Evolutionary conservation across 768 basidiomycete species (phyloP).

Genomic region (Auriculariales sp.): DNA sequence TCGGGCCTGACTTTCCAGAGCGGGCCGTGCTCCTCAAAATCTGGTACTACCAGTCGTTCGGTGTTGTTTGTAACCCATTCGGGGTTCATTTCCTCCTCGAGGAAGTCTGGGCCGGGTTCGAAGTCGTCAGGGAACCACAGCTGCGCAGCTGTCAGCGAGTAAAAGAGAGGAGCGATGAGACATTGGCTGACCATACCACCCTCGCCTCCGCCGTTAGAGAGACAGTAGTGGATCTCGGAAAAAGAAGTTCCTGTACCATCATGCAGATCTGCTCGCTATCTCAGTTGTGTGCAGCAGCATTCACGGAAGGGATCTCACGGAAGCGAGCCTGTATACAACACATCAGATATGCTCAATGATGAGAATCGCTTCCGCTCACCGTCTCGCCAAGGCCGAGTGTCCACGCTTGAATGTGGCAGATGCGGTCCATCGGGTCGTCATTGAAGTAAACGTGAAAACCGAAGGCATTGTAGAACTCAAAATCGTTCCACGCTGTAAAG

Average conservation of each 20-base stretch:
- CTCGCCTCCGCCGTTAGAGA: constrained; percentile 9
- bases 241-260: constrained; percentile 9
- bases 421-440: constrained; percentile 12
- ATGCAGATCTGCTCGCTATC: constrained; percentile 4
- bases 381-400: constrained; percentile 13
- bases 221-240: constrained; percentile 12
- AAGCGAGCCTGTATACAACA: neutral
- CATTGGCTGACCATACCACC: neutral
- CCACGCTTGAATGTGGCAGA: constrained; percentile 16
- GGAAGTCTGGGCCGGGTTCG: constrained; percentile 3
- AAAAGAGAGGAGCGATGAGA: neutral
- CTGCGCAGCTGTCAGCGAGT: neutral
- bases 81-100: constrained; percentile 4
- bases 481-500: constrained; percentile 9
- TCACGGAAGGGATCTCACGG: neutral
- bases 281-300: neutral
- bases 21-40: constrained; percentile 12
- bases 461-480: constrained; percentile 17
- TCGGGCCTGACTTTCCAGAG: constrained; percentile 10
- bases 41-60: constrained; percentile 8
- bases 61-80: constrained; percentile 7
- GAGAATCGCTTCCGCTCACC: constrained; percentile 1
- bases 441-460: constrained; percentile 16
- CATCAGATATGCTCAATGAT: neutral
- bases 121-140: constrained; percentile 3